phyloP scores from a whole-genome alignment of 148 eudicot species.

The Cornus kousa region DNA sequence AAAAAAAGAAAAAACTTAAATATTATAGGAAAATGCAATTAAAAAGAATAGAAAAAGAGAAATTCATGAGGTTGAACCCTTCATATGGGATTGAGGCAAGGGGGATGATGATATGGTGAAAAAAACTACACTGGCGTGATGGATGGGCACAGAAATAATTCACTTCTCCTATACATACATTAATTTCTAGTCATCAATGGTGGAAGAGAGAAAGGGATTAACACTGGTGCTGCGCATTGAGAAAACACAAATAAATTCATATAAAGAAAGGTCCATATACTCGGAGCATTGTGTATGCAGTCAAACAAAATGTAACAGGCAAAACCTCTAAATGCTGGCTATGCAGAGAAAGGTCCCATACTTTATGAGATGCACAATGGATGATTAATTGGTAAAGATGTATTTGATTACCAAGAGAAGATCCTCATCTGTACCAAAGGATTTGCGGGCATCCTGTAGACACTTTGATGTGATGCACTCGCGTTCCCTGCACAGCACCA shows the following conservation, averaged over 20 bases:
- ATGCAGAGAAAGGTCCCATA: not conserved
- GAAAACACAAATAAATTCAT: too few relatives aligned
- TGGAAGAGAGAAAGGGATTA: not conserved
- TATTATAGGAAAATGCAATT: too few relatives aligned
- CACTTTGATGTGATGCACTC: conserved; percentile 58
- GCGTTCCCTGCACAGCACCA: conserved; percentile 57
- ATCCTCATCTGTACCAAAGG: conserved; percentile 98
- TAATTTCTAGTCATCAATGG: not conserved
- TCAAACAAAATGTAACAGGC: not conserved
- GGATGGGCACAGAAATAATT: not conserved
- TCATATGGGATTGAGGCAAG: too few relatives aligned
- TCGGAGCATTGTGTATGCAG: not conserved
- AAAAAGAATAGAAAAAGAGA: too few relatives aligned
- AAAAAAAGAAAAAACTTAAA: too few relatives aligned
- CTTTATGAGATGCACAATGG: not conserved
- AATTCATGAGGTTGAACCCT: too few relatives aligned
- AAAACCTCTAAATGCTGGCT: not conserved
- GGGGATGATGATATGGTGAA: not conserved
- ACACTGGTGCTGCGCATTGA: not conserved
- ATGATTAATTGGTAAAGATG: conserved; percentile 1
- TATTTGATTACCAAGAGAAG: conserved; percentile 66
- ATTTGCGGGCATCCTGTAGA: conserved; percentile 82
- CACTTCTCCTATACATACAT: not conserved
- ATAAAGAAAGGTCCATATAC: not conserved
- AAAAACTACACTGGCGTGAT: not conserved